Evolutionary conservation across 2,329 filamentous ascomycete species (phyloP).

Genomic region (Colletotrichum limetticola): DNA sequence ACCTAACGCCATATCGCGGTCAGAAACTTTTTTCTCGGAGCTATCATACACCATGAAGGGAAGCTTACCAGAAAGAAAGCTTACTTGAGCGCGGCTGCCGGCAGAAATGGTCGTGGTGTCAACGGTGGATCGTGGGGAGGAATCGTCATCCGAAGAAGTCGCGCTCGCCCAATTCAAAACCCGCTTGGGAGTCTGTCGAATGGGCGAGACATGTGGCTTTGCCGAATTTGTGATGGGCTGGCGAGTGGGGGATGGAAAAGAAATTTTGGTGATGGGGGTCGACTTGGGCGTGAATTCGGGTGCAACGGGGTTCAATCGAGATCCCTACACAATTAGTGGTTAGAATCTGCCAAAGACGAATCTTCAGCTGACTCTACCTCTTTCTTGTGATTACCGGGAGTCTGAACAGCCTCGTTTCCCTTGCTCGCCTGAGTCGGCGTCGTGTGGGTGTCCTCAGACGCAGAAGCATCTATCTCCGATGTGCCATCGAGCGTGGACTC

Average conservation of each 20-base stretch:
- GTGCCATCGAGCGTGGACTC: constrained; percentile 48
- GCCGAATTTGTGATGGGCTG: constrained; percentile 30
- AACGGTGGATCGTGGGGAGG: not conserved
- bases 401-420: constrained; percentile 40
- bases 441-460: constrained; percentile 33
- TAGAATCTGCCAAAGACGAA: constrained; percentile 48
- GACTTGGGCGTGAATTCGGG: constrained; percentile 64
- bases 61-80: not conserved
- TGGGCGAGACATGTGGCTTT: not conserved
- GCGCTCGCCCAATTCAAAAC: constrained; percentile 24
- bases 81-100: not conserved
- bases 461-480: constrained; percentile 46
- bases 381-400: constrained; percentile 51
- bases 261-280: constrained; percentile 5
- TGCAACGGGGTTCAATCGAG: constrained; percentile 65
- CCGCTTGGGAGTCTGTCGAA: not conserved
- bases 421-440: constrained; percentile 38
- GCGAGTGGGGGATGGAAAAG: constrained; percentile 29
- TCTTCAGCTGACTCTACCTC: constrained; percentile 58
- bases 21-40: not conserved
- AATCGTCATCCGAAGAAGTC: constrained; percentile 13
- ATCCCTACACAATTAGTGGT: constrained; percentile 57
- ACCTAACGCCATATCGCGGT: not conserved
- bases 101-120: not conserved
- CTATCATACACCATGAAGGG: not conserved